A percentile compares a stretch with the other conserved stretches of the same genome.
phyloP scores from a whole-genome alignment of 129 eudicot species.

The Chrysanthemum makinoi region DNA sequence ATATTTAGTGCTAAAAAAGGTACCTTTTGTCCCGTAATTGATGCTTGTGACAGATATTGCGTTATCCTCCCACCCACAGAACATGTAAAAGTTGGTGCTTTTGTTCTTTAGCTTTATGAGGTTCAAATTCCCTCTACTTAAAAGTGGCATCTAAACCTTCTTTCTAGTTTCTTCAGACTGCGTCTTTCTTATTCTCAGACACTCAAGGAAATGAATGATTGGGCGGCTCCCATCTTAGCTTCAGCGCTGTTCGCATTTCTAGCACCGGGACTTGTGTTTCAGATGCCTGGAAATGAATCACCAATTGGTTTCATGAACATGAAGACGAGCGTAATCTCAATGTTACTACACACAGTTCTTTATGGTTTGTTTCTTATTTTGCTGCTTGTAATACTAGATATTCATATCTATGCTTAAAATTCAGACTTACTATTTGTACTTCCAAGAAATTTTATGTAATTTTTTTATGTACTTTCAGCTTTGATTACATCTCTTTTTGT shows the following conservation, averaged over 20 bases:
- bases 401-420: slow-evolving; percentile 70
- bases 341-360: slow-evolving; percentile 65
- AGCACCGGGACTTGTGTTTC: slow-evolving; percentile 77
- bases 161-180: background rate
- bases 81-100: slow-evolving; percentile 30
- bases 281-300: slow-evolving; percentile 70
- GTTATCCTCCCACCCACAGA: slow-evolving; percentile 28
- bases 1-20: slow-evolving; percentile 17
- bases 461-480: background rate
- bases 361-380: slow-evolving; percentile 85
- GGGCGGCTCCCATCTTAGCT: slow-evolving; percentile 89
- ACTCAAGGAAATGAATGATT: slow-evolving; percentile 51
- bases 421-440: background rate
- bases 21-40: slow-evolving; percentile 31
- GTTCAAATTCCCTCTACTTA: slow-evolving; percentile 18
- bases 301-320: slow-evolving; percentile 83
- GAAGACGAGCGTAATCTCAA: slow-evolving; percentile 78
- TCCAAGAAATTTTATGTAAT: background rate
- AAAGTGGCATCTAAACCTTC: slow-evolving; percentile 11
- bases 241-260: slow-evolving; percentile 80
- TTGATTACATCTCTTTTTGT: slow-evolving; percentile 1
- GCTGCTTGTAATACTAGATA: slow-evolving; percentile 68
- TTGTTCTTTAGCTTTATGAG: slow-evolving; percentile 32
- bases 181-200: slow-evolving; percentile 15
- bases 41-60: slow-evolving; percentile 31